Base-by-base conservation (phyloP, 2,329 filamentous ascomycete genomes). In the Alternaria metachromatica region DNA sequence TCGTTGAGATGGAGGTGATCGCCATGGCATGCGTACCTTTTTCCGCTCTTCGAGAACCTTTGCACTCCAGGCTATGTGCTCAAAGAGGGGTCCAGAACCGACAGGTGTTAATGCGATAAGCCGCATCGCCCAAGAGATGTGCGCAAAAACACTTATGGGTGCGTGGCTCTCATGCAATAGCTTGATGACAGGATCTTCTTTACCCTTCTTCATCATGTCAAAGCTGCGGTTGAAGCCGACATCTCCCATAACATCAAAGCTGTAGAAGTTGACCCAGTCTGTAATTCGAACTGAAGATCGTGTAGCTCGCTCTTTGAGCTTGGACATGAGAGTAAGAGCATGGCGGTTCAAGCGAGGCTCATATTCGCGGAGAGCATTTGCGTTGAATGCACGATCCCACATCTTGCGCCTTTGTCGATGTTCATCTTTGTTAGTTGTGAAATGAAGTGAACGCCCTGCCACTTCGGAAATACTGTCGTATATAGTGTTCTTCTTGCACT, bases 181-280 rank as follows among this genome's bases (percentile, higher is more conserved):
- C 33, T 70, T 72, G 56, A 78, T 77, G 18, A 75, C 55, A 5
- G 65, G 41, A 23, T 72, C 72, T 55, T 78, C 72, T 53, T 75
- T 58, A 3, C 75, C 76, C 30, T 73, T 75, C 33, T 76, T 65
- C 7, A 77, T 8, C 75, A 82, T 81, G 23, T 73, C 72, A 68
- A 84, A 82, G 45, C 78, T 74, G 58, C 81, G 79, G 20, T 76
- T 82, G 58, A 82, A 82, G 10, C 76, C 79, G 11, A 84, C 69
- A 57, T 84, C 82, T 7, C 82, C 82, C 80, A 86, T 85, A 23
- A 86, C 78, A 63, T 86, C 84, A 60, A 86, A 82, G 55, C 80
- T 79, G 59, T 84, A 79, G 65, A 78, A 84, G 54, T 80, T 77
- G 20, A 75, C 59, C 78, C 76, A 79, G 49, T 73, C 67, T 6